phyloP scores from a whole-genome alignment of 1,284 basidiomycete genomes.

The Hortiboletus rubellus region DNA sequence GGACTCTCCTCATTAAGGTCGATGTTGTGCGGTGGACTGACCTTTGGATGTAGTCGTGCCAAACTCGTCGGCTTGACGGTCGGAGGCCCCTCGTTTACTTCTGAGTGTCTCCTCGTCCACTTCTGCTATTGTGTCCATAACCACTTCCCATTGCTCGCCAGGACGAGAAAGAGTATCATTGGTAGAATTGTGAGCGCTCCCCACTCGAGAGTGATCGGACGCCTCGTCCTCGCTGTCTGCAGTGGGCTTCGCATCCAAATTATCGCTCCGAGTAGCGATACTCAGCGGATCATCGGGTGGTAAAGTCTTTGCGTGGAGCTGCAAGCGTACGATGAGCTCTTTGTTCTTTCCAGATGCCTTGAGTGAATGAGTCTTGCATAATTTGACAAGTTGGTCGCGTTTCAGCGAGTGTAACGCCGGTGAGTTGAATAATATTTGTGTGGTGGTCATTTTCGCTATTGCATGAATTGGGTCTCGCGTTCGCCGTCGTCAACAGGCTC shows the following conservation, averaged over 20 bases:
- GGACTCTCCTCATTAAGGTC: background rate
- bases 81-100: conserved; percentile 24
- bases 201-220: conserved; percentile 23
- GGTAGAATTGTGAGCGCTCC: conserved; percentile 19
- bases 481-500: background rate
- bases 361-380: conserved; percentile 77
- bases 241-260: conserved; percentile 17
- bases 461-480: conserved; percentile 5
- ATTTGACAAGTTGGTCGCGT: conserved; percentile 74
- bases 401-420: conserved; percentile 77
- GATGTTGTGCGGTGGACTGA: conserved; percentile 36
- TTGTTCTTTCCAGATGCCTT: conserved; percentile 76
- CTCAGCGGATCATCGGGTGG: conserved; percentile 54
- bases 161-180: conserved; percentile 44
- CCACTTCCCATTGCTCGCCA: conserved; percentile 74
- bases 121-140: conserved; percentile 74
- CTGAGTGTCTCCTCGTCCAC: conserved; percentile 47
- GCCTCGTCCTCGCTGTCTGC: conserved; percentile 36
- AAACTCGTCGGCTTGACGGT: conserved; percentile 56
- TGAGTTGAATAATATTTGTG: conserved; percentile 76
- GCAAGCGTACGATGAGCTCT: conserved; percentile 66
- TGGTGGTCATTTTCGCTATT: conserved; percentile 51
- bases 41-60: conserved; percentile 65
- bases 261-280: conserved; percentile 50
- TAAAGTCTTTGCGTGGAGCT: conserved; percentile 60